Evolutionary conservation across 164 flowering plant species (phyloP).

Genomic region (Macadamia tetraphylla): DNA sequence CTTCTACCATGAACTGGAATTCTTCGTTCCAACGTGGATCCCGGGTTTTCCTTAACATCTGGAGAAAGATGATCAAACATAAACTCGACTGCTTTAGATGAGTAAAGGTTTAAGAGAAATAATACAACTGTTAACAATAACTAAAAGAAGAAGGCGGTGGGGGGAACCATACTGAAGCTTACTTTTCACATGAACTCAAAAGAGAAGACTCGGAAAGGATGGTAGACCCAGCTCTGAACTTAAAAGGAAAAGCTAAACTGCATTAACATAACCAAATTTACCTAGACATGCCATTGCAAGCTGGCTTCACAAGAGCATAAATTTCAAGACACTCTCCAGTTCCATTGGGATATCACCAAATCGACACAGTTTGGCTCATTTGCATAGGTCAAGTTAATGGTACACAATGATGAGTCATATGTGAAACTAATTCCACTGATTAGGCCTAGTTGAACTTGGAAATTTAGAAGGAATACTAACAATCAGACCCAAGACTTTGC

Average conservation of each 20-base stretch:
- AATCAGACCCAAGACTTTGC: not conserved
- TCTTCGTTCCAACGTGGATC: slow-evolving; percentile 78
- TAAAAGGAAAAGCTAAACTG: too few relatives aligned
- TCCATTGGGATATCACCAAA: too few relatives aligned
- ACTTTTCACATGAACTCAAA: too few relatives aligned
- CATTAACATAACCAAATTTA: too few relatives aligned
- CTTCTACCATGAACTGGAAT: slow-evolving; percentile 65
- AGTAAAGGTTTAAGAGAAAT: not conserved
- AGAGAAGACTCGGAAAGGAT: too few relatives aligned
- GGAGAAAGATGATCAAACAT: not conserved
- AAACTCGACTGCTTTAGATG: not conserved
- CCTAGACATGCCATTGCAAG: too few relatives aligned
- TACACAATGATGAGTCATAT: not conserved
- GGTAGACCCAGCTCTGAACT: too few relatives aligned
- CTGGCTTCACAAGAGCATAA: too few relatives aligned
- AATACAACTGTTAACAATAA: not conserved
- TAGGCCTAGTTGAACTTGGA: not conserved
- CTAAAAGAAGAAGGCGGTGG: not conserved
- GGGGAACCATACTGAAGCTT: too few relatives aligned
- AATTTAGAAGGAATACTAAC: not conserved
- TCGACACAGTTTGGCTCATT: too few relatives aligned
- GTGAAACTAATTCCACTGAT: not conserved
- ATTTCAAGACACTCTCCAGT: too few relatives aligned
- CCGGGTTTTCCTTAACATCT: slow-evolving; percentile 48
- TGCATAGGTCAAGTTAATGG: too few relatives aligned